Conservation (phyloP, 768 basidiomycete species). For the Psilocybe sp. region DNA sequence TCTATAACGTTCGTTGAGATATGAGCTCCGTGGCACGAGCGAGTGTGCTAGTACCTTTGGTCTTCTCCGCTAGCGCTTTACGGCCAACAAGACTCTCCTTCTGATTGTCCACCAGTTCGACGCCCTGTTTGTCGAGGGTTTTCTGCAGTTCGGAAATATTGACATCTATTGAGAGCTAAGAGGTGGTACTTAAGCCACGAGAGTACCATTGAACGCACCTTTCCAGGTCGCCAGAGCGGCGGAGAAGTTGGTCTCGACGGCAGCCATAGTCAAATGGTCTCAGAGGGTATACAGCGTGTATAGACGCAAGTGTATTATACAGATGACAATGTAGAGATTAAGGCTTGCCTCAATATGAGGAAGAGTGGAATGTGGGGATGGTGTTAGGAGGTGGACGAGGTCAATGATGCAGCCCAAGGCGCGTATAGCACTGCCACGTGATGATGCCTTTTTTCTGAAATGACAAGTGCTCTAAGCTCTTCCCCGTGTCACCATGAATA, state of each 20-base stretch:
- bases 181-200: neutral
- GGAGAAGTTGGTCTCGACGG: conserved; percentile 82
- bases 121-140: conserved; percentile 86
- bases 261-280: conserved; percentile 15
- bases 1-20: conserved; percentile 45
- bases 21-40: neutral
- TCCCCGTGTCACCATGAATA: conserved; percentile 12
- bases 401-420: neutral
- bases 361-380: neutral
- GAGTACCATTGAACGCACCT: conserved; percentile 40
- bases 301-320: neutral
- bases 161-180: conserved; percentile 52
- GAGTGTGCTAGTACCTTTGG: conserved; percentile 68
- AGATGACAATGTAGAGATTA: neutral
- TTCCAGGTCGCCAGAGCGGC: conserved; percentile 90
- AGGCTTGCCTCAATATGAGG: neutral
- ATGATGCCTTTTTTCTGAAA: conserved; percentile 13
- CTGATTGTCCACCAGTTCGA: conserved; percentile 97
- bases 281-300: too few relatives aligned
- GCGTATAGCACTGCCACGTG: conserved; percentile 22
- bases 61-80: conserved; percentile 92
- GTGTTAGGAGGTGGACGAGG: neutral
- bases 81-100: conserved; percentile 95
- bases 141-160: conserved; percentile 90
- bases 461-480: neutral